Conservation (phyloP, 257 asterid species). For the Fraxinus excelsior region DNA sequence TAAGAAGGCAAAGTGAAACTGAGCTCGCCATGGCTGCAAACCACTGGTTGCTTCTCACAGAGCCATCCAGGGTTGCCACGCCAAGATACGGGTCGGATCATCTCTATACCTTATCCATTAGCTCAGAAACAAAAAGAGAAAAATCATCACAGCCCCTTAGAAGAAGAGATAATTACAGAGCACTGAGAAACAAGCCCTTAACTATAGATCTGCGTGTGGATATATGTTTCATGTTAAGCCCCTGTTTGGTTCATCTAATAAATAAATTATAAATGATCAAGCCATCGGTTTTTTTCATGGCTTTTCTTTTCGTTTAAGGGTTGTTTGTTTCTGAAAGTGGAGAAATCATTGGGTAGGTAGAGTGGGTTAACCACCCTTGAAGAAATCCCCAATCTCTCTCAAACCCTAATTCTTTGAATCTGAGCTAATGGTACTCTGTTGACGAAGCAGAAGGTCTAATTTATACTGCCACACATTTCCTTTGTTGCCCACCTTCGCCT, state of each 20-base stretch:
- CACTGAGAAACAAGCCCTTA: too few species aligned
- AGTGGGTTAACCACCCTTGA: slow-evolving; percentile 20
- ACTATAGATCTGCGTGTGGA: too few species aligned
- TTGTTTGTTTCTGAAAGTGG: slow-evolving; percentile 14
- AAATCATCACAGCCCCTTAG: slow-evolving; percentile 37
- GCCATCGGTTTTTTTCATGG: too few species aligned
- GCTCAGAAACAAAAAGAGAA: slow-evolving; percentile 25
- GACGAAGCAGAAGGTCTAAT: not conserved
- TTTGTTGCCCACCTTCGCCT: slow-evolving; percentile 14
- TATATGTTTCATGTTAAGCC: too few species aligned
- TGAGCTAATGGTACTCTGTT: slow-evolving; percentile 19
- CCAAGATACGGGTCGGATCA: slow-evolving; percentile 36
- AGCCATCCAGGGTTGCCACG: slow-evolving; percentile 39
- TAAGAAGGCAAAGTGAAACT: slow-evolving; percentile 17
- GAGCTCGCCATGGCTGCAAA: slow-evolving; percentile 42
- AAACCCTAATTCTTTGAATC: slow-evolving; percentile 19
- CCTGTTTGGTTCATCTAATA: too few species aligned
- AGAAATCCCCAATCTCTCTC: slow-evolving; percentile 17
- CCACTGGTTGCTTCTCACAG: slow-evolving; percentile 30
- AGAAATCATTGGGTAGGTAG: slow-evolving; percentile 16
- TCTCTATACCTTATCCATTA: slow-evolving; percentile 28
- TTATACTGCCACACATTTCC: not conserved
- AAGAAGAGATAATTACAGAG: too few species aligned
- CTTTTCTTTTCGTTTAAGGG: slow-evolving; percentile 24
- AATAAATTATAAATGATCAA: too few species aligned